phyloP scores from a whole-genome alignment of 331 rosid genomes.

The Phaseolus coccineus region DNA sequence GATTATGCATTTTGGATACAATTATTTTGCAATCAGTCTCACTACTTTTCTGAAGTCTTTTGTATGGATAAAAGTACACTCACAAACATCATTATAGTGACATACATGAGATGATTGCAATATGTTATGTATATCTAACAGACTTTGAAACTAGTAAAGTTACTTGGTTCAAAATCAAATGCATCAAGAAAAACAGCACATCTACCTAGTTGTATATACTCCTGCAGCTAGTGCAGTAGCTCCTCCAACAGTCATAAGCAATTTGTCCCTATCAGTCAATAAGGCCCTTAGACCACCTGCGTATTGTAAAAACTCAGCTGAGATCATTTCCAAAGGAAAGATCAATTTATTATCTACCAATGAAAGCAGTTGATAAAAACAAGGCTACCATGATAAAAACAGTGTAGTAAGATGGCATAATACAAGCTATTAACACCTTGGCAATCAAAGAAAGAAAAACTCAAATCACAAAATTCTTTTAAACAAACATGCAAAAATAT shows the following conservation, averaged over 20 bases:
- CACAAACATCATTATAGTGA: background rate
- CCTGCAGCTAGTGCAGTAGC: constrained; percentile 99
- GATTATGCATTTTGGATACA: background rate
- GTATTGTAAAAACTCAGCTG: constrained; percentile 40
- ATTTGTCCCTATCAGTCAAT: constrained; percentile 88
- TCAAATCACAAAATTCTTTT: no score
- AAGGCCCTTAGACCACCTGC: constrained; percentile 89
- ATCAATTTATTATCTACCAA: background rate
- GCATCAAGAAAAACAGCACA: constrained; percentile 35
- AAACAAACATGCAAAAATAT: background rate
- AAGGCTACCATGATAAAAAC: constrained; percentile 13
- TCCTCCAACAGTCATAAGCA: constrained; percentile 97
- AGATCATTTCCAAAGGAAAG: constrained; percentile 22
- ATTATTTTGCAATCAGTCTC: constrained; percentile 27
- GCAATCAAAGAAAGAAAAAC: background rate
- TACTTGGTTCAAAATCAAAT: constrained; percentile 22
- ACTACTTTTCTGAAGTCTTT: background rate
- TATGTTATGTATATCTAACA: background rate
- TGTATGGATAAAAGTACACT: background rate
- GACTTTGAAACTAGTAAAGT: background rate
- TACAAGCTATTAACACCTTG: constrained; percentile 19
- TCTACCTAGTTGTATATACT: constrained; percentile 93
- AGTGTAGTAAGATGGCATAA: constrained; percentile 14
- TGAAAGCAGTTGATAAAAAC: constrained; percentile 15
- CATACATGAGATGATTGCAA: constrained; percentile 7